These are phyloP conservation scores for Vaccinium myrtillus DNA, from an alignment of 148 eudicot genomes.

Conservation along the genomic window DNA sequence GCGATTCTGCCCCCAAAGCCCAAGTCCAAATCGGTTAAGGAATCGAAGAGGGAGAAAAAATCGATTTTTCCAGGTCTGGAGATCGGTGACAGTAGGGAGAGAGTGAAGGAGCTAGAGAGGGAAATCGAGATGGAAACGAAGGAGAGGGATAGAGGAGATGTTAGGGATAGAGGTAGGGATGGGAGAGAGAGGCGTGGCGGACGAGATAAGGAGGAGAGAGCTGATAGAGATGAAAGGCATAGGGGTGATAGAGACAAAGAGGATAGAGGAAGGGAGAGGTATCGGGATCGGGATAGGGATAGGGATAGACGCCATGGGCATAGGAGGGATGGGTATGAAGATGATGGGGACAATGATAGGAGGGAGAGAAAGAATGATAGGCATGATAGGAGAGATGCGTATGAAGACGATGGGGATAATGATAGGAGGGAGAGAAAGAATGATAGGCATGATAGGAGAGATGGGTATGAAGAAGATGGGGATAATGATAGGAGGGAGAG, in stretches of 20 bases:
- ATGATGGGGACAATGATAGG: constrained; percentile 15
- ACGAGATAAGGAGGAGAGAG: constrained; percentile 18
- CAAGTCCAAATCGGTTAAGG: constrained; percentile 28
- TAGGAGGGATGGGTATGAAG: constrained; percentile 2
- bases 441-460: constrained; percentile 9
- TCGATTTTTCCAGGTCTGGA: constrained; percentile 45
- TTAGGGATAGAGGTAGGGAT: constrained; percentile 20
- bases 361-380: constrained; percentile 26
- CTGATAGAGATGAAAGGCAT: constrained; percentile 12
- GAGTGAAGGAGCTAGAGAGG: constrained; percentile 46
- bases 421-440: neutral
- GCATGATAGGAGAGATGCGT: constrained; percentile 17
- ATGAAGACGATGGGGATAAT: constrained; percentile 32
- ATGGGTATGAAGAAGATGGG: constrained; percentile 29
- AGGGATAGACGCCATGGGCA: constrained; percentile 12
- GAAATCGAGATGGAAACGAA: constrained; percentile 43
- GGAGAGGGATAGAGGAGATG: neutral
- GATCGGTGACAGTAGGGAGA: constrained; percentile 55
- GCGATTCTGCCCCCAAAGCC: constrained; percentile 78
- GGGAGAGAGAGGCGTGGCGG: constrained; percentile 25
- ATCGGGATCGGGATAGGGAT: neutral
- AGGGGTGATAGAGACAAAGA: neutral
- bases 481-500: constrained; percentile 14
- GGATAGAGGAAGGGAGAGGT: constrained; percentile 15
- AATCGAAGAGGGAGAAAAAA: constrained; percentile 23